Percentiles rank a stretch among this genome's conserved stretches.
Evolutionary conservation across 2,329 filamentous ascomycete species (phyloP).

Genomic region (Chalara sp.): DNA sequence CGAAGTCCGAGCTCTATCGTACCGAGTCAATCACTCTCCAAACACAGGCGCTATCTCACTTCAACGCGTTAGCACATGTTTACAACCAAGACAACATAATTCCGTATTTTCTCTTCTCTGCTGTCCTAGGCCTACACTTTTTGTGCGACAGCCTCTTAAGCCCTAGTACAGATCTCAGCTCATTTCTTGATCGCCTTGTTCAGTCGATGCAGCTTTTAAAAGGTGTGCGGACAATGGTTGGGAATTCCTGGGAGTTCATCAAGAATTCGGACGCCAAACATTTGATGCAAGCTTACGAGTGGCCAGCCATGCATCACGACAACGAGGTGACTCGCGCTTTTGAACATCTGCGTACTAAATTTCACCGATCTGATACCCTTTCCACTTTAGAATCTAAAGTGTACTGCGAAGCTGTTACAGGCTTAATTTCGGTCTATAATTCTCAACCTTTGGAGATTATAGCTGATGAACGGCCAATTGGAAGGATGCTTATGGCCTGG

Average conservation of each 20-base stretch:
- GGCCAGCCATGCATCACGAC: background rate
- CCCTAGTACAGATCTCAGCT: background rate
- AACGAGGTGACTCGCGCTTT: background rate
- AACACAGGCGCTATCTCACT: background rate
- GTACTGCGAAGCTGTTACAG: background rate
- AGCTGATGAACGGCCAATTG: no score
- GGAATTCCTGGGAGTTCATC: background rate
- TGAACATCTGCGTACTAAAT: background rate
- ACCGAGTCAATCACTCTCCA: background rate
- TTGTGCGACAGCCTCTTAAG: background rate
- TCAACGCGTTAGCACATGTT: background rate
- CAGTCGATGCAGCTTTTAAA: background rate
- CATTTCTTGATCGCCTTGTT: background rate
- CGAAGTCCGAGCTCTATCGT: background rate
- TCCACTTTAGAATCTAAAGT: background rate
- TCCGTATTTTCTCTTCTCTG: background rate
- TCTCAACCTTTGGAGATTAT: background rate
- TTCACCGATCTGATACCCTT: background rate
- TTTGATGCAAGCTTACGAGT: background rate
- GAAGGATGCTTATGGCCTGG: background rate
- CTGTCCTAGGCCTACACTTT: background rate
- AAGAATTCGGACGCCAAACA: background rate
- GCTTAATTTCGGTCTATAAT: background rate
- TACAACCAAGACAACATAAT: background rate
- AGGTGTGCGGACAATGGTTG: background rate